Base-by-base conservation (phyloP, 2,329 filamentous ascomycete species). In the Sporothrix phasma region DNA sequence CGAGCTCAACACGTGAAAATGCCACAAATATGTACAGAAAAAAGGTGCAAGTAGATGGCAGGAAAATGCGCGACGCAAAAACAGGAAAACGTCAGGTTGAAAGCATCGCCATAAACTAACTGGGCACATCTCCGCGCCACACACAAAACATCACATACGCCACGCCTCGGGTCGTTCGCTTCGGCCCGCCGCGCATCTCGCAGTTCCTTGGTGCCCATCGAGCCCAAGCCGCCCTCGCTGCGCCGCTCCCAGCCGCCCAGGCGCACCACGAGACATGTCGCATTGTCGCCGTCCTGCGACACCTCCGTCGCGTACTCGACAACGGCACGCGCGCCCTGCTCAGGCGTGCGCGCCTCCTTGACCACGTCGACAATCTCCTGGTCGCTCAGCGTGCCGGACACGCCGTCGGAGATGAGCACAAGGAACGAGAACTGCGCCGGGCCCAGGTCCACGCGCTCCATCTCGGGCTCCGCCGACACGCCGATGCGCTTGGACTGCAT, bases 351-450 rank as follows among this genome's bases (percentile, higher is more conserved):
- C 5, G 92, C 90, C 76, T 99, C 94, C 75, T 97, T 97, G 71
- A 97, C 82, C 37, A 97, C 86, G 73, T 99, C 94, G 34, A 97
- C 92, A 67, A 97, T 91, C 76, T 99, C 94, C 76, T 97, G 93
- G 72, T 99, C 94, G 63, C 83, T 85, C 24, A 97, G 79, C 17
- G 89, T 89, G 6, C 90, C 93, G 22, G 88, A 93, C 10, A 99
- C 86, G 29, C 94, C 94, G 74, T 99, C 94, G 2, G 86, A 89
- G 74, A 96, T 85, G 54, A 99, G 82, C 1, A 96, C 90, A 61
- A 97, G 74, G 76, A 99, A 99, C 2, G 87, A 87, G 75, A 91
- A 97, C 74, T 97, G 88, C 0, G 90, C 92, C 0, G 93, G 88
- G 0, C 82, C 82, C 67, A 97, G 80, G 68, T 97, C 90, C 13